Base-by-base conservation (phyloP, 805 yeast genomes). In the Vanderwaltozyma verrucispora region DNA sequence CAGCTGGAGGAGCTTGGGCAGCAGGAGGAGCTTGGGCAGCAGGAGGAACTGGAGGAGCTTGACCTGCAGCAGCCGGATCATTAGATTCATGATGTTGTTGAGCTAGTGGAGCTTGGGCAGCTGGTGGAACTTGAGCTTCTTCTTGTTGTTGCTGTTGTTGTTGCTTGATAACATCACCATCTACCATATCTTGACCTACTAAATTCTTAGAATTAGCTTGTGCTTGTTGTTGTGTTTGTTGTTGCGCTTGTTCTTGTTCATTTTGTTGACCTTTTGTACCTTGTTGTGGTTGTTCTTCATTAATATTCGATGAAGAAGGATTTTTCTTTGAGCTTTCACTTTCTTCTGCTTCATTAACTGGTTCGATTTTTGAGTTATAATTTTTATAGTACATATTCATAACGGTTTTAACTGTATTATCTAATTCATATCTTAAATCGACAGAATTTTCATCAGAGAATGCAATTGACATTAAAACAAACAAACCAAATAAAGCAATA, bases 301-400 rank as follows among this genome's bases (percentile, higher is more conserved):
- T 4, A n/a, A n/a, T n/a, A 9, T 15, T 28, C 10, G 26, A 13
- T 9, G 11, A n/a, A 31, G 24, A 11, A 31, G 28, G 16, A 2
- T 28, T 20, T 34, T 34, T 28, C 23, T 34, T 24, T 14, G 36
- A 8, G 28, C 20, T 27, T 19, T 19, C 24, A 21, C 20, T 33
- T 27, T 31, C 36, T 12, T 27, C 30, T 30, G 29, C 39, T n/a
- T 36, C 39, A 23, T 27, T 32, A 13, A 31, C 28, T 20, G 29
- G 39, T 21, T 36, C 35, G n/a, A 31, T 31, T 17, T 27, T 30
- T 4, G 31, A 28, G n/a, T 31, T 36, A 21, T 36, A 36, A 20
- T 35, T 28, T 20, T 35, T 35, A 25, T 35, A 30, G 14, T 36
- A 36, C 31, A 30, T 36, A 31, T 36, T 36, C 35, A 36, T 36